Base-by-base conservation (phyloP, 768 basidiomycete species). In the Boletus rufocinnamomeus region DNA sequence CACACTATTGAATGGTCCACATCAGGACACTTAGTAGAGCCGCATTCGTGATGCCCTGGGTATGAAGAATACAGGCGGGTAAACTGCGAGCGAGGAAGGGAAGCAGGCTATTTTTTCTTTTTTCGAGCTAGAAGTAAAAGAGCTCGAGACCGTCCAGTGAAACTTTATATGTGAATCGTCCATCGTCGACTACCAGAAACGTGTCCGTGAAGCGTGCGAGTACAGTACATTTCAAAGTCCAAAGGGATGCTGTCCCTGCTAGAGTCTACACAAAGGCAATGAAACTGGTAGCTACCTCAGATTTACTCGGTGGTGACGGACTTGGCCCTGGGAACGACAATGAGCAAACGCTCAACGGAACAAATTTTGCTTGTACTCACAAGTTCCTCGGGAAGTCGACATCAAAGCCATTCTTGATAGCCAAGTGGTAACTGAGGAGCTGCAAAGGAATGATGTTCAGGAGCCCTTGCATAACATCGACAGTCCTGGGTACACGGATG, bases 371-470 rank as follows among this genome's bases (percentile, higher is more conserved):
- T 47, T 16, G 21, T 35, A 82, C 91, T 67, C 70, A 92, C 88
- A 98, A 78, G 80, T 98, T 98, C 70, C 96, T 82, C 44, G 96
- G 96, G 88, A 97, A 97, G 74, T 99, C 96, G 65, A 98, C 96
- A 72, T 98, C 96, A 63, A 92, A 95, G 34, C 95, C 97, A 71
- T 94, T 94, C 80, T 84, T 89, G 67, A 98, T 87, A 4, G 96
- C 96, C 60, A 99, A 78, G 78, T 98, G 95, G 76, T 99, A 99
- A 62, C 91, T 93, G 58, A 98, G 82, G 61, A 99, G 81, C 73
- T 98, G 97, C 60, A 99, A 81, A 41, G 97, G 97, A 57, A 98
- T 89, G 75, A 99, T 90, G 79, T 98, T 99, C 75, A 99, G 77
- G 65, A 99, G 72, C 23, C 97, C 97, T 77, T 99, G 97, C 52